Base-by-base conservation (phyloP, 2,329 filamentous ascomycete species). In the Westerdykella ornata region DNA sequence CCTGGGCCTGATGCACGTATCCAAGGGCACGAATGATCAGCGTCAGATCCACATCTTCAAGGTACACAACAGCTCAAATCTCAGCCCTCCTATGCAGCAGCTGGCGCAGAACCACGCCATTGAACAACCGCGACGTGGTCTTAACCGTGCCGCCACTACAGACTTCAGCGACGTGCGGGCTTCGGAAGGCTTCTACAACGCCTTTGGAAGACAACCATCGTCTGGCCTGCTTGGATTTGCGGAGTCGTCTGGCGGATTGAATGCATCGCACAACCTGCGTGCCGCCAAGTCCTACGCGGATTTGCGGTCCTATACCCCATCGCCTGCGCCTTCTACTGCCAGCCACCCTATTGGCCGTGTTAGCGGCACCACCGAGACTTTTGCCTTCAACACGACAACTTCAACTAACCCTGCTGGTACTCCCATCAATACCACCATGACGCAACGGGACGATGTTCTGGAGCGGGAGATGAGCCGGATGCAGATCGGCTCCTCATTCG, bases 231-330 rank as follows among this genome's bases (percentile, higher is more conserved):
- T 97, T 29, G 85, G 89, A 11, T 70, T 70, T 60, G 81, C 89
- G n/a, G 87, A 87, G 51, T 89, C 87, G 59, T 86, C 78, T 5
- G 59, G 70, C 34, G 76, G 76, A 37, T 73, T 82, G 44, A 81
- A 82, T 22, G 79, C 85, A 36, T 84, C 74, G 42, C 78, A 87
- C 61, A 90, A 90, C 58, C 78, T 98, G 28, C 84, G 92, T 33
- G 87, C 87, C 19, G 92, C 90, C 47, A 97, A 97, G 73, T 97
- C 90, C 38, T 96, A 96, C 63, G 92, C 90, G 28, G 92, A 98
- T 62, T 72, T 98, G 49, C 85, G 90, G 50, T 94, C 89, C 1
- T 95, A 94, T 69, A 96, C 89, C 13, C 90, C 90, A 9, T 97
- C 90, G 54, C 90, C 92, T 5, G 90, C 86, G 3, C 83, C 84